Conservation (phyloP, 2,329 filamentous ascomycete species). For the Pseudocercospora crystallina region DNA sequence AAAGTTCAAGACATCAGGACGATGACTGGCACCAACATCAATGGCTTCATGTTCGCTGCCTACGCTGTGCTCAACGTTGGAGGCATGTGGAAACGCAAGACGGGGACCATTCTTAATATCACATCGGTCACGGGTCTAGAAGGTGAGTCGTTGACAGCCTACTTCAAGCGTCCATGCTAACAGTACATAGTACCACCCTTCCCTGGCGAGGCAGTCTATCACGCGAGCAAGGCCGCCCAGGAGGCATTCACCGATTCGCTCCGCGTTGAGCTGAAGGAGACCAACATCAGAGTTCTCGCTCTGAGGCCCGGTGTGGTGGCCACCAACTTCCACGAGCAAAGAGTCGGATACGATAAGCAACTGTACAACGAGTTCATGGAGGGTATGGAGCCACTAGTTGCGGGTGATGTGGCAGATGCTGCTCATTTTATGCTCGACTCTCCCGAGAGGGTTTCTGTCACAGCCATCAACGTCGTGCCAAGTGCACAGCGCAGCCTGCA, state of each 20-base stretch:
- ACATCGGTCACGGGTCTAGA: conserved; percentile 47
- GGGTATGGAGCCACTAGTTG: conserved; percentile 46
- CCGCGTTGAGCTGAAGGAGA: conserved; percentile 48
- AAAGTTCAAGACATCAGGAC: conserved; percentile 43
- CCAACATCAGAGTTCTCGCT: conserved; percentile 50
- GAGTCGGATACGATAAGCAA: conserved; percentile 46
- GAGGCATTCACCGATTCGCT: conserved; percentile 53
- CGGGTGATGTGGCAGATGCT: conserved; percentile 46
- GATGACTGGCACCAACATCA: conserved; percentile 52
- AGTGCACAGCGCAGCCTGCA: conserved; percentile 41
- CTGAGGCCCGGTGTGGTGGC: conserved; percentile 50
- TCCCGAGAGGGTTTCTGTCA: conserved; percentile 44
- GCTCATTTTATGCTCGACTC: conserved; percentile 46
- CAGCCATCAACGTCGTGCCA: conserved; percentile 50
- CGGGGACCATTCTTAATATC: conserved; percentile 51
- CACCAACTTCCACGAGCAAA: conserved; percentile 50
- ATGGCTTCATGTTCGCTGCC: conserved; percentile 49
- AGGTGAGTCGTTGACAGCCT: not conserved
- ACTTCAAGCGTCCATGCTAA: not conserved
- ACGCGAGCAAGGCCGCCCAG: conserved; percentile 49
- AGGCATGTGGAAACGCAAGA: conserved; percentile 39
- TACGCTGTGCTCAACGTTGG: conserved; percentile 47
- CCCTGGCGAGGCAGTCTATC: conserved; percentile 51
- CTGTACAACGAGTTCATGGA: conserved; percentile 47
- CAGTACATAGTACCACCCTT: conserved; percentile 43